Conservation (phyloP, 371 early-diverging fungal genomes). For the Zopfochytrium polystomum region DNA sequence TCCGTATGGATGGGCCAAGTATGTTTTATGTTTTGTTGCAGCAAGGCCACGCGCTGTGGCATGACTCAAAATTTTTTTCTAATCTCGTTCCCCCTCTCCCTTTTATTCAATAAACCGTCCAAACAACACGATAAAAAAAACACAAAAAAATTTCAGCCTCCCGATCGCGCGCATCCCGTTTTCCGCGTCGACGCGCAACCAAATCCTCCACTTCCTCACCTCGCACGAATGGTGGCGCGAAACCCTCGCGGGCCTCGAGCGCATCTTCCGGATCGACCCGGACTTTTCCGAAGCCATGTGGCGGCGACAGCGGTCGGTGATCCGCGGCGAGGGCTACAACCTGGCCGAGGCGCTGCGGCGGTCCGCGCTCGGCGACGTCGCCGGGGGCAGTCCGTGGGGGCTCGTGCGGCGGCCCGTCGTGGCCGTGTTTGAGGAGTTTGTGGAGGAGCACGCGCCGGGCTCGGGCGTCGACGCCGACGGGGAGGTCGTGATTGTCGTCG, state of each 20-base stretch:
- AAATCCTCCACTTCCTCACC: conserved; percentile 65
- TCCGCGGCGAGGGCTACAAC: conserved; percentile 85
- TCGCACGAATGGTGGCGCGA: conserved; percentile 77
- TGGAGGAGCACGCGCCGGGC: conserved; percentile 32
- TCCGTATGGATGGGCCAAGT: conserved; percentile 56
- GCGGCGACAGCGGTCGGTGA: conserved; percentile 72
- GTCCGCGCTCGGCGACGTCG: conserved; percentile 22
- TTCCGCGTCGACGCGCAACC: conserved; percentile 60
- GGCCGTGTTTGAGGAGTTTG: conserved; percentile 46
- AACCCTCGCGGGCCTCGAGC: conserved; percentile 62
- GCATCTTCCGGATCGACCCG: conserved; percentile 56
- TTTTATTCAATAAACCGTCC: too few relatives aligned
- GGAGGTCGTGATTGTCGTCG: background rate
- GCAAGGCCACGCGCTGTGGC: conserved; percentile 35
- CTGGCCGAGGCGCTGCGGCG: conserved; percentile 64
- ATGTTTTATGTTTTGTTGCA: conserved; percentile 1
- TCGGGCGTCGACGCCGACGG: conserved; percentile 14
- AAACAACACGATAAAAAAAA: too few relatives aligned
- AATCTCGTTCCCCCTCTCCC: too few relatives aligned
- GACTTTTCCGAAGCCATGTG: conserved; percentile 83
- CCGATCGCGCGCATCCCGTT: conserved; percentile 66
- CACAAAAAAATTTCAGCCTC: too few relatives aligned
- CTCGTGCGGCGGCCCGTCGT: conserved; percentile 49
- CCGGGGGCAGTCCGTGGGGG: conserved; percentile 38
- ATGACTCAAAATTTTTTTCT: too few relatives aligned